Evolutionary conservation across 352 stramenopile genomes (phyloP), one percentile per base, ranked within the genome.

Genomic region (Phytophthora lateralis): DNA sequence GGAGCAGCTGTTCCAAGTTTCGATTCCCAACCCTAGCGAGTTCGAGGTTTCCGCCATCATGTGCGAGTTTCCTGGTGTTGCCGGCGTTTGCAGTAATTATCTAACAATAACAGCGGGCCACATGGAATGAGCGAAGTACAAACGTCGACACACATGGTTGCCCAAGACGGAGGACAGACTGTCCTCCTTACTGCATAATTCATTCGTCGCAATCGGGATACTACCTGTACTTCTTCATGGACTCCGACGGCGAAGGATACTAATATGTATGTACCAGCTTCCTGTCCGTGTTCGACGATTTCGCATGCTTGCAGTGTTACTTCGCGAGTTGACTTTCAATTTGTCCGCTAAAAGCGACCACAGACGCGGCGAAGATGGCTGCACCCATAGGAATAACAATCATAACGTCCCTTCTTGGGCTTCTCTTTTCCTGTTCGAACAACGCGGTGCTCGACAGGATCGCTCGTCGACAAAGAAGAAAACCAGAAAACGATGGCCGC

Each of bases 371-470:
- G 39, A 34, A 63, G 20, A 60, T 63, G 39, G 39, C 30, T 61
- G 37, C 24, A 55, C 44, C 63, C 63, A 72, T 34, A 68, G 34
- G 38, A 72, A 64, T 68, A 41, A 67, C 52, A 68, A 72, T 72
- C 63, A 32, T 58, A 43, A 53, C 63, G 67, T 60, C 45, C 50
- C 58, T 64, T 50, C 58, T n/a, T 39, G 26, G 9, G 17, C 17
- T n/a, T n/a, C 34, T 12, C 34, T 51, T 51, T 51, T 51, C 27
- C 44, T 37, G 27, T 38, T 38, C n/a, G 24, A 38, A 39, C 14
- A 17, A 38, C 15, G 35, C 15, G 15, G 35, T 21, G 35, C 14
- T 41, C 35, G 14, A 41, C 5, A 20, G 15, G 15, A 20, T 41
- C 15, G 35, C 4, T 17, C 15, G 35, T 20, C 32, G 32, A 38